These are phyloP conservation scores for Actinomortierella wolfii DNA, from an alignment of 371 early-diverging fungal species.

Conservation along the genomic window DNA sequence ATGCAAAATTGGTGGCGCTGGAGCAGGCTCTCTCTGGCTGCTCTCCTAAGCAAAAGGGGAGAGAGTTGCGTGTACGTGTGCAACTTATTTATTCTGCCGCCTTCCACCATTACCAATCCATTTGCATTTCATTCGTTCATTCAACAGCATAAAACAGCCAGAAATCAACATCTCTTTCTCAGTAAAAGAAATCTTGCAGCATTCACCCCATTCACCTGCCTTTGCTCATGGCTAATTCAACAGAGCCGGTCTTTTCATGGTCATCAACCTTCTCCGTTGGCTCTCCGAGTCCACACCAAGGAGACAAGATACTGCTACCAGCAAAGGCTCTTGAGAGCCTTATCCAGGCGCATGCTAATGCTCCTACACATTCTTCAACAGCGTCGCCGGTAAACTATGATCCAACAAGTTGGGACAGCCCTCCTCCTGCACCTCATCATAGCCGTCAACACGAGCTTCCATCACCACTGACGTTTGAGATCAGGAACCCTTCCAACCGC, in stretches of 20 bases:
- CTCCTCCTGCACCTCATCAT: background rate
- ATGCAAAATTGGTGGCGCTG: too few relatives aligned
- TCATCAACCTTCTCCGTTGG: slow-evolving; percentile 28
- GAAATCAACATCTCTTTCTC: too few relatives aligned
- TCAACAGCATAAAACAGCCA: too few relatives aligned
- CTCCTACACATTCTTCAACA: slow-evolving; percentile 12
- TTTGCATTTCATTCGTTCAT: background rate
- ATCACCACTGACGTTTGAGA: slow-evolving; percentile 73
- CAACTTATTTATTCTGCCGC: too few relatives aligned
- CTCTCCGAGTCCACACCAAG: slow-evolving; percentile 23
- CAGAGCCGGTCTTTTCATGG: slow-evolving; percentile 6
- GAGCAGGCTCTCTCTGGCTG: too few relatives aligned
- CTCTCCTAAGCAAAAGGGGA: too few relatives aligned
- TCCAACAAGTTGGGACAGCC: slow-evolving; percentile 30
- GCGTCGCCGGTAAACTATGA: slow-evolving; percentile 19
- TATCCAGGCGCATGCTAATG: slow-evolving; percentile 31
- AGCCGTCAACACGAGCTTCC: slow-evolving; percentile 48
- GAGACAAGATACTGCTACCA: slow-evolving; percentile 71
- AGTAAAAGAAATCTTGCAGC: background rate
- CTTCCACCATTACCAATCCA: background rate
- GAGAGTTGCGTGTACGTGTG: too few relatives aligned
- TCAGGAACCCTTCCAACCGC: slow-evolving; percentile 55
- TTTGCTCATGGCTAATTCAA: too few relatives aligned
- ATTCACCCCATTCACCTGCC: too few relatives aligned
- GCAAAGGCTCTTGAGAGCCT: slow-evolving; percentile 63